These are phyloP conservation scores for Nematocida sp. DNA, from an alignment of 371 early-diverging fungal species.

Conservation along the genomic window DNA sequence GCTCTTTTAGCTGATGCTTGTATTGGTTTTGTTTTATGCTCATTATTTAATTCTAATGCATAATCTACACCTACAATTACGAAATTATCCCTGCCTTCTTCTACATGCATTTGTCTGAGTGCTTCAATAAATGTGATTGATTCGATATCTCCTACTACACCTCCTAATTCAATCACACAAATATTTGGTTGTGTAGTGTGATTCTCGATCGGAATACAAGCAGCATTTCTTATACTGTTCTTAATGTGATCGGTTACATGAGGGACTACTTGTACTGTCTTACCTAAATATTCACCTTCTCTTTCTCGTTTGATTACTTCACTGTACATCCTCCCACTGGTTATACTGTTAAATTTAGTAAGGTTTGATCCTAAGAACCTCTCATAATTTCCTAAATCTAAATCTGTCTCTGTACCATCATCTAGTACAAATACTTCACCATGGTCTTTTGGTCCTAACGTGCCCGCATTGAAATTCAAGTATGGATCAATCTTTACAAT, in stretches of 20 bases:
- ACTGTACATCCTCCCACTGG: constrained; percentile 93
- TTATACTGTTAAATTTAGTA: constrained; percentile 90
- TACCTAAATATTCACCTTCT: constrained; percentile 90
- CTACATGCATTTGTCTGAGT: constrained; percentile 94
- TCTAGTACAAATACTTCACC: constrained; percentile 94
- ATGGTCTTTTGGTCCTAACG: constrained; percentile 89
- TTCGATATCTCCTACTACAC: constrained; percentile 96
- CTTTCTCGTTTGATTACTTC: constrained; percentile 87
- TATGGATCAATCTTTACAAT: constrained; percentile 99
- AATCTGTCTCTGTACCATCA: constrained; percentile 97
- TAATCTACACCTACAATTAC: constrained; percentile 90
- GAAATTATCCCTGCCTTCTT: constrained; percentile 92
- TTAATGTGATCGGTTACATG: constrained; percentile 93
- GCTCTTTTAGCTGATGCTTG: constrained; percentile 88
- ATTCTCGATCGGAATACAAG: constrained; percentile 73
- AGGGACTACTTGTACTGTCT: constrained; percentile 95
- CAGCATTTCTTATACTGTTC: constrained; percentile 88
- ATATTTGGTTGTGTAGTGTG: constrained; percentile 76
- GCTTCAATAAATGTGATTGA: constrained; percentile 95
- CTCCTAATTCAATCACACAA: constrained; percentile 96
- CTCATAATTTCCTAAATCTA: constrained; percentile 98
- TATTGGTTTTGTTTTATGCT: constrained; percentile 97
- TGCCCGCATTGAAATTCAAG: constrained; percentile 96
- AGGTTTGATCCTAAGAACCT: constrained; percentile 87
- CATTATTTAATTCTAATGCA: constrained; percentile 89